phyloP scores from a whole-genome alignment of 345 rosid genomes.

The Rhizophora mangle region DNA sequence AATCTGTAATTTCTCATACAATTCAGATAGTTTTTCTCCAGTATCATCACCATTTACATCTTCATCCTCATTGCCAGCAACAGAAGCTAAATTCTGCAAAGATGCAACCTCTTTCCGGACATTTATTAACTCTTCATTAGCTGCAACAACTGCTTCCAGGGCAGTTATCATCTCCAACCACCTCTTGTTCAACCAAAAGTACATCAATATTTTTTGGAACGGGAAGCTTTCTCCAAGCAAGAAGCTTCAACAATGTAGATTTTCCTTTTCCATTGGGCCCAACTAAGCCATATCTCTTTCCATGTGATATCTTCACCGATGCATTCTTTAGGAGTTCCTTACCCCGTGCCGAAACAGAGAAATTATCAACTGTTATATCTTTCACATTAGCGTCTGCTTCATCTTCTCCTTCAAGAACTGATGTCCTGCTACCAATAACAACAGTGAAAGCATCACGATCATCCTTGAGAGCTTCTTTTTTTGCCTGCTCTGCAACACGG shows the following conservation, averaged over 20 bases:
- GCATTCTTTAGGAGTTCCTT: constrained; percentile 88
- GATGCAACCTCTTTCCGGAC: constrained; percentile 63
- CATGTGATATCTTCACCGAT: constrained; percentile 87
- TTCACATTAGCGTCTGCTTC: constrained; percentile 87
- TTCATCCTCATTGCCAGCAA: constrained; percentile 29
- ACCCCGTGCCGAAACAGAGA: constrained; percentile 92
- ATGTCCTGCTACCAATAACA: constrained; percentile 79
- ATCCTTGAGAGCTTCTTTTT: constrained; percentile 77
- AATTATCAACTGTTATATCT: constrained; percentile 75
- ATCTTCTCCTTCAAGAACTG: constrained; percentile 87
- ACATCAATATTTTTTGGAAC: constrained; percentile 96
- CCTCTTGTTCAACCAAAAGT: constrained; percentile 92
- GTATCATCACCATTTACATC: constrained; percentile 49
- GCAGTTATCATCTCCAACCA: constrained; percentile 87
- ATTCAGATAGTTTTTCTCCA: constrained; percentile 80
- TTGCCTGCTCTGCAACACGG: constrained; percentile 52
- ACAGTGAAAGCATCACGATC: constrained; percentile 96
- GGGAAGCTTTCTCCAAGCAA: constrained; percentile 97
- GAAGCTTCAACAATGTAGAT: constrained; percentile 86
- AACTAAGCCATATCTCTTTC: constrained; percentile 90
- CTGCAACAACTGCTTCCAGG: constrained; percentile 84
- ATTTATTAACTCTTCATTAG: constrained; percentile 72
- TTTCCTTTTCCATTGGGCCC: constrained; percentile 98
- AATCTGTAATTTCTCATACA: constrained; percentile 81
- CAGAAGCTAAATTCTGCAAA: constrained; percentile 45